Evolutionary conservation across 148 eudicot genomes (phyloP).

Genomic region (Linanthus parryae): DNA sequence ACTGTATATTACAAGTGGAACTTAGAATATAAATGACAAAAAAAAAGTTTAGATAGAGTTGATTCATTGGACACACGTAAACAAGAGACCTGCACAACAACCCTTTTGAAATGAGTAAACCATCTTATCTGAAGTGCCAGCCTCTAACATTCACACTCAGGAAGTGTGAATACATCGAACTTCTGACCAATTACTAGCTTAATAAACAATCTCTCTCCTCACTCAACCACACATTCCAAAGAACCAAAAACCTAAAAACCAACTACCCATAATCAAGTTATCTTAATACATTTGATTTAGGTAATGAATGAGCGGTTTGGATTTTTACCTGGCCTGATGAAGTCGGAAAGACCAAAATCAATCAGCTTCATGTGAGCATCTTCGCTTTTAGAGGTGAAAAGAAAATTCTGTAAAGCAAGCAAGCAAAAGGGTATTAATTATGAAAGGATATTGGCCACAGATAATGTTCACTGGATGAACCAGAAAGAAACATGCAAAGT

Average conservation of each 20-base stretch:
- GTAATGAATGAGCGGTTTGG: neutral
- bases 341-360: constrained; percentile 78
- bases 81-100: too few relatives aligned
- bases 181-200: too few relatives aligned
- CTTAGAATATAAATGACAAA: neutral
- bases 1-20: neutral
- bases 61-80: neutral
- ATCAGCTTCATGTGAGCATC: constrained; percentile 70
- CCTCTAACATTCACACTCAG: too few relatives aligned
- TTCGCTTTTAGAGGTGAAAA: constrained; percentile 54
- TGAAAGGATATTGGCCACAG: neutral
- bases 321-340: constrained; percentile 49
- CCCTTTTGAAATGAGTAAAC: too few relatives aligned
- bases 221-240: neutral
- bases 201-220: neutral
- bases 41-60: neutral
- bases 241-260: neutral
- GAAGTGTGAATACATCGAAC: too few relatives aligned
- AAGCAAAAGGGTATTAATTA: constrained; percentile 3
- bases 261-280: neutral
- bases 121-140: too few relatives aligned
- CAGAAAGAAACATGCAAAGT: constrained; percentile 2
- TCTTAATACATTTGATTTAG: neutral
- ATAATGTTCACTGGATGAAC: neutral
- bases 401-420: constrained; percentile 46